Percentiles rank a stretch among this genome's conserved stretches.
These are phyloP conservation scores for Pythium brachiatum DNA, from an alignment of 352 stramenopile species.

Conservation along the genomic window DNA sequence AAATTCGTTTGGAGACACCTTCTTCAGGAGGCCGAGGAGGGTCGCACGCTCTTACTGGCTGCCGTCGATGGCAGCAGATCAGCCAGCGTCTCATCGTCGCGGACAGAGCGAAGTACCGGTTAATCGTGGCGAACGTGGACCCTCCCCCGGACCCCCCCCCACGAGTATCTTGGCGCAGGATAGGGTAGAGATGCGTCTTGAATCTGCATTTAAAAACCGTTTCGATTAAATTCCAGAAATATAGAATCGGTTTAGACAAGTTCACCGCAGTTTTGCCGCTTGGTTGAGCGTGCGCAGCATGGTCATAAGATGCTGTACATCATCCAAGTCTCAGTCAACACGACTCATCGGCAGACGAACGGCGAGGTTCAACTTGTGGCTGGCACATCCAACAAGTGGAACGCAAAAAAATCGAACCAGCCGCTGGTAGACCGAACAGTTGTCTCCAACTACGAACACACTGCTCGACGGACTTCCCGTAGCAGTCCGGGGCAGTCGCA, in stretches of 20 bases:
- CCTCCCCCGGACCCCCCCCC: no score
- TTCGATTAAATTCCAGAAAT: not conserved
- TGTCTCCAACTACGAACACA: constrained; percentile 9
- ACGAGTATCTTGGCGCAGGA: constrained; percentile 17
- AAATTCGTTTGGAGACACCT: constrained; percentile 9
- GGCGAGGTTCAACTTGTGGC: constrained; percentile 2
- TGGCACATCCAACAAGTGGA: constrained; percentile 11
- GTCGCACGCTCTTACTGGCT: constrained; percentile 1
- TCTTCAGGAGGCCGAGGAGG: not conserved
- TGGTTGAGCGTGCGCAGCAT: constrained; percentile 4
- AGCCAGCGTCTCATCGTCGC: constrained; percentile 8
- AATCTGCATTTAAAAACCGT: constrained; percentile 14
- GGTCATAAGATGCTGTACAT: not conserved
- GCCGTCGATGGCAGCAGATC: constrained; percentile 4
- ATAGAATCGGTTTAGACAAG: not conserved
- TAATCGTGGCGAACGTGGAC: constrained; percentile 8
- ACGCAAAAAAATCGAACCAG: not conserved
- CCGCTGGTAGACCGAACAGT: constrained; percentile 4
- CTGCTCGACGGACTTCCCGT: not conserved
- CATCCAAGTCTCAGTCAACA: not conserved
- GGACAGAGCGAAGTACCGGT: constrained; percentile 6
- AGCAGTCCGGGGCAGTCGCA: not conserved
- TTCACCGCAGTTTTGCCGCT: constrained; percentile 4
- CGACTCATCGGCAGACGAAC: not conserved
- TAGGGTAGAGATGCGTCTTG: constrained; percentile 2